Conservation (phyloP, 2,329 filamentous ascomycete species). For the Exophiala spinifera region DNA sequence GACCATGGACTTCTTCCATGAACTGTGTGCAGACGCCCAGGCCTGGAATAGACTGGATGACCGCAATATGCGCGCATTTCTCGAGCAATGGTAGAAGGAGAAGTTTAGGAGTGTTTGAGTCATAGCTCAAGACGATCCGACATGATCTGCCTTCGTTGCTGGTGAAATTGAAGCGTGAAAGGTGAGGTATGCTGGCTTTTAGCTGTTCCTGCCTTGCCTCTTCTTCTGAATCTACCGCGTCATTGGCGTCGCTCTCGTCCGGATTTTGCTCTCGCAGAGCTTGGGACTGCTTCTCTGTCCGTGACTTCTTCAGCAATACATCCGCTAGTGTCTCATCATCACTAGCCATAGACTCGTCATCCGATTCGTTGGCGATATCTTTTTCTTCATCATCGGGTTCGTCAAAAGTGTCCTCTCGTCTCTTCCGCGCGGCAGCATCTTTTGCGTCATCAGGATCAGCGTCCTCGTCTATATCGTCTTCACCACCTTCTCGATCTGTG, state of each 20-base stretch:
- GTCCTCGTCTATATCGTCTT: constrained; percentile 66
- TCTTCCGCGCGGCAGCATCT: constrained; percentile 55
- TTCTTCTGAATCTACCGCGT: constrained; percentile 40
- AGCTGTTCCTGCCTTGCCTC: constrained; percentile 62
- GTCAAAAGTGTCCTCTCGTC: constrained; percentile 73
- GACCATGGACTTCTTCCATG: constrained; percentile 54
- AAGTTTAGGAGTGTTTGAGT: constrained; percentile 77
- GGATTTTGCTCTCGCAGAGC: constrained; percentile 25
- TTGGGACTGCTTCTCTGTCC: constrained; percentile 10
- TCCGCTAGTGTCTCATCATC: constrained; percentile 13
- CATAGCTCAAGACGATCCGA: constrained; percentile 78
- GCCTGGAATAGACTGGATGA: constrained; percentile 81
- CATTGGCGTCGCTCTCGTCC: constrained; percentile 23
- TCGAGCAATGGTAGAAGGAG: constrained; percentile 91
- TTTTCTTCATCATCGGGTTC: constrained; percentile 92
- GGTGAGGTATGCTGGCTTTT: constrained; percentile 60
- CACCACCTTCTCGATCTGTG: constrained; percentile 45
- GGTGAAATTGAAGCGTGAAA: constrained; percentile 78
- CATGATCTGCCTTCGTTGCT: constrained; percentile 70
- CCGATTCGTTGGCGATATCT: constrained; percentile 53
- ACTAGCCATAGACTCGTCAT: constrained; percentile 36
- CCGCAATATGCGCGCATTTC: constrained; percentile 69
- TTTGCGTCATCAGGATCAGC: constrained; percentile 72
- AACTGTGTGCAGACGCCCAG: constrained; percentile 70
- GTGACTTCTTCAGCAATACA: constrained; percentile 11